Percentiles rank a stretch among this genome's conserved stretches.
Conservation (phyloP, 306 rosid genomes). For the Prunus campanulata region DNA sequence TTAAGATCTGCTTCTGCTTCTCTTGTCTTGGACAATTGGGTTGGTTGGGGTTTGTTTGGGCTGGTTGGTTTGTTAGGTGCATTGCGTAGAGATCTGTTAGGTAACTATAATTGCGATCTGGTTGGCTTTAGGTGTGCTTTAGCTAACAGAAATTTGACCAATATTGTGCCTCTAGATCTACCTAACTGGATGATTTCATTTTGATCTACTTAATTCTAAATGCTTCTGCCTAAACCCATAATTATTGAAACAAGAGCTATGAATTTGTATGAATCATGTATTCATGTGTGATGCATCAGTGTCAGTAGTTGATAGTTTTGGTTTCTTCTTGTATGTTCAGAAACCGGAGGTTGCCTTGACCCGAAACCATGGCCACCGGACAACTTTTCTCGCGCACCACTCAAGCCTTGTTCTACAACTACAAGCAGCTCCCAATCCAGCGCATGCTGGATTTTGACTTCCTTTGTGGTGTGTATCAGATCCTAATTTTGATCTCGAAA, state of each 20-base stretch:
- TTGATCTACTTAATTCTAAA: neutral
- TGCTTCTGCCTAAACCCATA: neutral
- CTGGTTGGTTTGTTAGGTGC: neutral
- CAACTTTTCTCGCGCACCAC: slow-evolving; percentile 91
- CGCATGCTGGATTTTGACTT: slow-evolving; percentile 99
- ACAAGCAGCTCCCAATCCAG: slow-evolving; percentile 97
- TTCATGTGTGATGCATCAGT: neutral
- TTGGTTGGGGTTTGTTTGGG: slow-evolving; percentile 13
- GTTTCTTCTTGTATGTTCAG: slow-evolving; percentile 24
- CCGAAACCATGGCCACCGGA: slow-evolving; percentile 75
- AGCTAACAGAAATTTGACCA: neutral
- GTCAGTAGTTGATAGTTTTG: neutral
- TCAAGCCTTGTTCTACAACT: slow-evolving; percentile 92
- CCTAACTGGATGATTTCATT: neutral
- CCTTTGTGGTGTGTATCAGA: slow-evolving; percentile 73
- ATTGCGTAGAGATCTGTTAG: slow-evolving; percentile 16
- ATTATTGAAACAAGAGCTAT: neutral
- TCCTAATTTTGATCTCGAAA: neutral
- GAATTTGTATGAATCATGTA: neutral
- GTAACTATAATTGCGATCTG: neutral
- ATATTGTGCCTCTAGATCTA: slow-evolving; percentile 5
- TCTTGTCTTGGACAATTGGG: neutral
- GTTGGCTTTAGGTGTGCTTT: slow-evolving; percentile 3
- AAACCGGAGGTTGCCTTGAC: slow-evolving; percentile 37
- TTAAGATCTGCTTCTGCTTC: slow-evolving; percentile 21